These are phyloP conservation scores for Botrytis fabae DNA, from an alignment of 2,329 filamentous ascomycete genomes.

Conservation along the genomic window DNA sequence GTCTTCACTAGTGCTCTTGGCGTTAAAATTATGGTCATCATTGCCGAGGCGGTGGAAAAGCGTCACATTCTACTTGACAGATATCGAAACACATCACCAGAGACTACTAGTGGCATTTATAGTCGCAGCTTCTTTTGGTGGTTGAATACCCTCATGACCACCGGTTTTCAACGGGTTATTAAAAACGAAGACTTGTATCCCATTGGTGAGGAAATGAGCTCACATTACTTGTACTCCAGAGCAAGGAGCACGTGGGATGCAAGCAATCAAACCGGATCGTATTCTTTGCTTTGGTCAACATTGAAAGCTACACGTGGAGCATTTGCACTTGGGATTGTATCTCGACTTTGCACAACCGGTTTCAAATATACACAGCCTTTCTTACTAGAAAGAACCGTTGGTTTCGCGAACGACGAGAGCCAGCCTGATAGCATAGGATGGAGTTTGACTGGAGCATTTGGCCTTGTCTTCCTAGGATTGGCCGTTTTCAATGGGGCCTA, in stretches of 20 bases:
- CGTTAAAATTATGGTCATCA: slow-evolving; percentile 41
- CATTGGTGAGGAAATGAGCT: slow-evolving; percentile 39
- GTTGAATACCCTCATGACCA: slow-evolving; percentile 44
- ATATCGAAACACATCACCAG: slow-evolving; percentile 42
- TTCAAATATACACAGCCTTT: slow-evolving; percentile 31
- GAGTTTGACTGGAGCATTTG: slow-evolving; percentile 31
- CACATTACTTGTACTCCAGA: slow-evolving; percentile 22
- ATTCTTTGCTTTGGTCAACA: slow-evolving; percentile 31
- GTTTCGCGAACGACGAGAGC: slow-evolving; percentile 21
- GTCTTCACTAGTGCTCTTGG: slow-evolving; percentile 43
- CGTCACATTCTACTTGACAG: slow-evolving; percentile 39
- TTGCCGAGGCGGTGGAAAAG: slow-evolving; percentile 46
- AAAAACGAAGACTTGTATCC: slow-evolving; percentile 42
- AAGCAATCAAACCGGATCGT: slow-evolving; percentile 17
- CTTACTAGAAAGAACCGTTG: slow-evolving; percentile 26
- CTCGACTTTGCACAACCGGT: slow-evolving; percentile 27
- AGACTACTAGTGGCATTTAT: slow-evolving; percentile 45
- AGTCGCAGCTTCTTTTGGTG: slow-evolving; percentile 45
- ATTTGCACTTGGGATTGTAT: slow-evolving; percentile 26
- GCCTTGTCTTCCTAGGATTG: slow-evolving; percentile 35
- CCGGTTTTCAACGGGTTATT: slow-evolving; percentile 43
- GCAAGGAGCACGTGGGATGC: slow-evolving; percentile 28
- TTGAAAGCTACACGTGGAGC: slow-evolving; percentile 29
- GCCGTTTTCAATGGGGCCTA: slow-evolving; percentile 33
- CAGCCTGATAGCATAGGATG: slow-evolving; percentile 28